These are phyloP conservation scores for Calocybe cyanea DNA, from an alignment of 768 basidiomycete genomes.

Conservation along the genomic window DNA sequence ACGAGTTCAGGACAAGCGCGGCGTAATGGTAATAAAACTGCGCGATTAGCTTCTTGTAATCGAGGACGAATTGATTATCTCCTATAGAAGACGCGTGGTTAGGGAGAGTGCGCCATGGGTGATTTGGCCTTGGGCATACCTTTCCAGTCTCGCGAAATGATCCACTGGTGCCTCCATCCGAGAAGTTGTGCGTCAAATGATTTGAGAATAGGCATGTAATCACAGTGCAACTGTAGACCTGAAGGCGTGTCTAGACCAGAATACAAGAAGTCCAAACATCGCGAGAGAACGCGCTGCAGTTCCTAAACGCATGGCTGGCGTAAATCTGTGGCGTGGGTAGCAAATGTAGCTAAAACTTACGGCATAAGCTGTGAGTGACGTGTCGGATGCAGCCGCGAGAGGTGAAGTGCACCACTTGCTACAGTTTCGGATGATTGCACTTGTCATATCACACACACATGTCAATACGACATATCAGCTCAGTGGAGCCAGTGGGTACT, in stretches of 20 bases:
- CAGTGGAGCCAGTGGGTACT: slow-evolving; percentile 24
- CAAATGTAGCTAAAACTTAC: slow-evolving; percentile 38
- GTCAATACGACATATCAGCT: slow-evolving; percentile 2
- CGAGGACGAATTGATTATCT: slow-evolving; percentile 18
- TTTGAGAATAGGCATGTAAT: slow-evolving; percentile 82
- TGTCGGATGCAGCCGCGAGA: slow-evolving; percentile 60
- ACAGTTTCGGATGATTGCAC: slow-evolving; percentile 85
- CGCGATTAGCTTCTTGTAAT: slow-evolving; percentile 51
- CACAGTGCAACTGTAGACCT: slow-evolving; percentile 78
- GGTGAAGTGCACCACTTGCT: slow-evolving; percentile 70
- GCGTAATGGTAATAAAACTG: slow-evolving; percentile 85
- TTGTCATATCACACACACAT: slow-evolving; percentile 26
- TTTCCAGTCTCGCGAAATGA: slow-evolving; percentile 28
- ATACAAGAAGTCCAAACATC: slow-evolving; percentile 89
- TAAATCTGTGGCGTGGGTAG: not conserved
- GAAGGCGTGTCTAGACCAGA: slow-evolving; percentile 75
- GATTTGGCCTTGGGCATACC: slow-evolving; percentile 15
- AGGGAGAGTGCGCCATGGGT: not conserved
- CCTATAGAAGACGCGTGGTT: slow-evolving; percentile 19
- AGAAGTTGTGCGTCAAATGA: slow-evolving; percentile 78
- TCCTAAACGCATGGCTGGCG: slow-evolving; percentile 41
- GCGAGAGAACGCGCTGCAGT: slow-evolving; percentile 83
- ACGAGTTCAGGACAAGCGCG: slow-evolving; percentile 88
- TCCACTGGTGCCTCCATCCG: slow-evolving; percentile 56
- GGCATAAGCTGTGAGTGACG: slow-evolving; percentile 70